phyloP scores from a whole-genome alignment of 805 yeast species.

The Pichia exigua region DNA sequence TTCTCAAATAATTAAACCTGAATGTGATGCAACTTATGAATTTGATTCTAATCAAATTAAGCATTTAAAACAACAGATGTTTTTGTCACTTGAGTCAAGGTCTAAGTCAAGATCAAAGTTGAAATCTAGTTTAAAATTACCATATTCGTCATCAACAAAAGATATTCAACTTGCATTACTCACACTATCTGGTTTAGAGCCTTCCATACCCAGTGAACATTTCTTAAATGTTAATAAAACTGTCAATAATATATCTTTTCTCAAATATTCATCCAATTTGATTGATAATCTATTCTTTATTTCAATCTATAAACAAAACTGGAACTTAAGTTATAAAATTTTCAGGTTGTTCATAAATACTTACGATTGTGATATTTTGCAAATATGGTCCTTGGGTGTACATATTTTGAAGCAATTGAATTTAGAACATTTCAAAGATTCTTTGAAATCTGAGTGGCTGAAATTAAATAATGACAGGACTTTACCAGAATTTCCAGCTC shows the following conservation, averaged over 20 bases:
- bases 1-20: neutral
- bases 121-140: neutral
- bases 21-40: neutral
- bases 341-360: conserved; percentile 43
- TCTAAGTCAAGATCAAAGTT: neutral
- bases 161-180: neutral
- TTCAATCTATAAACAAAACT: conserved; percentile 39
- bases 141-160: neutral
- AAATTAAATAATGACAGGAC: neutral
- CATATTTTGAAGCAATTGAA: conserved; percentile 37
- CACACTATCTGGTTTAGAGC: neutral
- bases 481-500: neutral
- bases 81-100: conserved; percentile 1
- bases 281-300: conserved; percentile 38
- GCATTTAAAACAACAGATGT: conserved; percentile 7
- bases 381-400: conserved; percentile 58
- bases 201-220: neutral
- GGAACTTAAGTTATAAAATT: conserved; percentile 48
- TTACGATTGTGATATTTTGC: conserved; percentile 43
- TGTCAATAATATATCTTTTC: neutral
- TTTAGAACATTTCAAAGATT: conserved; percentile 17
- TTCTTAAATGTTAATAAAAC: neutral
- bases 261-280: conserved; percentile 24
- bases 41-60: conserved; percentile 1
- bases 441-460: neutral